Evolutionary conservation across 768 basidiomycete species (phyloP).

Genomic region (Pholiota molesta): DNA sequence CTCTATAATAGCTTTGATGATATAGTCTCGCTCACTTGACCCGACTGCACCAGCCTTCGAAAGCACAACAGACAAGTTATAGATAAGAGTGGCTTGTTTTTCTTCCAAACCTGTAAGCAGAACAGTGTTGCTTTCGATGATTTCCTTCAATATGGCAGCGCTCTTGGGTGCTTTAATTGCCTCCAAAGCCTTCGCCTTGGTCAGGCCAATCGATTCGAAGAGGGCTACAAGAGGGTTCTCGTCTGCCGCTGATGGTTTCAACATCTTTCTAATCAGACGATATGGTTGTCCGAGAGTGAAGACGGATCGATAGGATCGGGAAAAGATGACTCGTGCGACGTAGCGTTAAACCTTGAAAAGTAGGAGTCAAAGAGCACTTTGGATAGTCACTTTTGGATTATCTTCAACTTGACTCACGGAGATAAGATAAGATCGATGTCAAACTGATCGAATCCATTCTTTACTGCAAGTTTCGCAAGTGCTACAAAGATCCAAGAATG

Average conservation of each 20-base stretch:
- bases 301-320: slow-evolving; percentile 2
- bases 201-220: slow-evolving; percentile 80
- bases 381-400: too few species aligned
- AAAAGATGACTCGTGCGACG: neutral
- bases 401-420: neutral
- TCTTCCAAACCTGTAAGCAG: slow-evolving; percentile 63
- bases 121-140: slow-evolving; percentile 62
- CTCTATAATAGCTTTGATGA: slow-evolving; percentile 70
- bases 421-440: slow-evolving; percentile 1
- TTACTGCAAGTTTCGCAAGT: too few species aligned
- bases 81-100: slow-evolving; percentile 73
- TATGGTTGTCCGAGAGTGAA: neutral
- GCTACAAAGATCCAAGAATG: too few species aligned
- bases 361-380: neutral
- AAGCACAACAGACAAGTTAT: slow-evolving; percentile 64
- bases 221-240: slow-evolving; percentile 40
- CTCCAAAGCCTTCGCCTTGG: slow-evolving; percentile 78
- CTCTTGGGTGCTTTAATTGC: slow-evolving; percentile 81
- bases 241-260: slow-evolving; percentile 26
- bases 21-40: slow-evolving; percentile 58
- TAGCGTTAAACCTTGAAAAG: neutral
- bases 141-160: slow-evolving; percentile 65
- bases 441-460: neutral
- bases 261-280: slow-evolving; percentile 21
- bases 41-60: slow-evolving; percentile 56